Percentiles rank a stretch among this genome's conserved stretches.
Conservation (phyloP, 176 grass and related monocot genomes). For the Zea luxurians region DNA sequence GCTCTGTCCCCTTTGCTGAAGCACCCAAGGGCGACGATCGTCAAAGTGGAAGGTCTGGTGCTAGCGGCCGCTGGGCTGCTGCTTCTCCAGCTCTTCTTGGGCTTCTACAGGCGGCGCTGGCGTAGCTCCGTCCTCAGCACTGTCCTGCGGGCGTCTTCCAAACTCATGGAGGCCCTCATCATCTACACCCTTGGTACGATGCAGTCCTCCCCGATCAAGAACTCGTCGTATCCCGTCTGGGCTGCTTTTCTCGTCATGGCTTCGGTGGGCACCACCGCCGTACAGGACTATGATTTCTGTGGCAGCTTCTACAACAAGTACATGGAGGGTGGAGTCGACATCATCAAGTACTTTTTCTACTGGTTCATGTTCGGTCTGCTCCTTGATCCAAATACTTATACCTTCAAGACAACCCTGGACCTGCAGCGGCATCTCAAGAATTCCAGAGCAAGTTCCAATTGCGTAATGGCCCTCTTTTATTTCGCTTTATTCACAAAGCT, state of each 20-base stretch:
- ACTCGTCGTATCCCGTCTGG: background rate
- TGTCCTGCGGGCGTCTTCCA: no score
- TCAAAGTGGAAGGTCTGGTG: background rate
- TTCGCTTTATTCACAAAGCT: background rate
- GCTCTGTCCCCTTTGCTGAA: background rate
- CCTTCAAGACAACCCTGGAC: background rate
- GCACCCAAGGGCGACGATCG: background rate
- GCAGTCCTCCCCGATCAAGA: conserved; percentile 16
- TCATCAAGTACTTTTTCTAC: background rate
- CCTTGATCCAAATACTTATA: background rate
- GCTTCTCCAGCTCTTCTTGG: background rate
- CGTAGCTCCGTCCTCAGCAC: background rate
- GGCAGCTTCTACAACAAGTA: background rate
- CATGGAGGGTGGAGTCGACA: rapidly evolving
- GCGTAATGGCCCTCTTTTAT: background rate
- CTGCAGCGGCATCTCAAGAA: background rate
- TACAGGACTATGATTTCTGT: background rate
- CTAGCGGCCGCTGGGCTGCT: rapidly evolving
- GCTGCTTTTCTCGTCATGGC: background rate
- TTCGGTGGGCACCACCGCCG: background rate
- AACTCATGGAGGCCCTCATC: background rate
- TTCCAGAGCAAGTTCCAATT: background rate
- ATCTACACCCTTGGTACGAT: background rate
- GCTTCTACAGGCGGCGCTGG: background rate
- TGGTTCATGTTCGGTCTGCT: rapidly evolving